Evolutionary conservation across 129 eudicot species (phyloP).

Genomic region (Escallonia rubra): DNA sequence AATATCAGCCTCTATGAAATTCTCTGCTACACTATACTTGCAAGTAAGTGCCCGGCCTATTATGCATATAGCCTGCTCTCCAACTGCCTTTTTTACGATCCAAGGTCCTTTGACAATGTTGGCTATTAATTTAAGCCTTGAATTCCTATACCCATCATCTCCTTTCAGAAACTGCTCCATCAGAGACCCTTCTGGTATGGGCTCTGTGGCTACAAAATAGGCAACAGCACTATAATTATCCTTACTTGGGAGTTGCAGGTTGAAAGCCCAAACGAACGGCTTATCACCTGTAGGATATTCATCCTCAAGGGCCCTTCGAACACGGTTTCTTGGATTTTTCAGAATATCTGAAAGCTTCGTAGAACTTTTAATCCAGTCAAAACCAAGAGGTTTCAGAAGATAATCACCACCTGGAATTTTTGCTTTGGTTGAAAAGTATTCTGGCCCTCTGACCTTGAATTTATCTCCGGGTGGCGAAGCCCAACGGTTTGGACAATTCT

Average conservation of each 20-base stretch:
- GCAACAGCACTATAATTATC: conserved; percentile 48
- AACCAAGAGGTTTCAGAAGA: conserved; percentile 48
- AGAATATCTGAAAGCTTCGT: conserved; percentile 35
- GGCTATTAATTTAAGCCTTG: conserved; percentile 48
- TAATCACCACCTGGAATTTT: conserved; percentile 51
- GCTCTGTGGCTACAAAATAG: conserved; percentile 29
- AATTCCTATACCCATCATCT: conserved; percentile 34
- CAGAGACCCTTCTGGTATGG: conserved; percentile 32
- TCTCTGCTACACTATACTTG: conserved; percentile 30
- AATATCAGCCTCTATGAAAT: conserved; percentile 42
- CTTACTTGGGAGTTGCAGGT: conserved; percentile 48
- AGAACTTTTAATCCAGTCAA: conserved; percentile 52
- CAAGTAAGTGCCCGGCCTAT: conserved; percentile 48
- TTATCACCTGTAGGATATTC: conserved; percentile 22
- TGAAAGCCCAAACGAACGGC: conserved; percentile 56
- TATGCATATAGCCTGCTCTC: conserved; percentile 56
- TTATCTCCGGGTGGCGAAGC: conserved; percentile 49
- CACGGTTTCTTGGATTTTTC: conserved; percentile 31
- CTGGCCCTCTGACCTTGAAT: conserved; percentile 46
- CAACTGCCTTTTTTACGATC: conserved; percentile 51
- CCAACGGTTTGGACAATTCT: conserved; percentile 50
- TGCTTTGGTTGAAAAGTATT: conserved; percentile 30
- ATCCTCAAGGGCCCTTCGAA: conserved; percentile 30
- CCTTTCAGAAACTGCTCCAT: conserved; percentile 40
- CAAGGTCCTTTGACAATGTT: conserved; percentile 56